These are phyloP conservation scores for Cordyceps tenuipes DNA, from an alignment of 2,329 filamentous ascomycete genomes.

Conservation along the genomic window DNA sequence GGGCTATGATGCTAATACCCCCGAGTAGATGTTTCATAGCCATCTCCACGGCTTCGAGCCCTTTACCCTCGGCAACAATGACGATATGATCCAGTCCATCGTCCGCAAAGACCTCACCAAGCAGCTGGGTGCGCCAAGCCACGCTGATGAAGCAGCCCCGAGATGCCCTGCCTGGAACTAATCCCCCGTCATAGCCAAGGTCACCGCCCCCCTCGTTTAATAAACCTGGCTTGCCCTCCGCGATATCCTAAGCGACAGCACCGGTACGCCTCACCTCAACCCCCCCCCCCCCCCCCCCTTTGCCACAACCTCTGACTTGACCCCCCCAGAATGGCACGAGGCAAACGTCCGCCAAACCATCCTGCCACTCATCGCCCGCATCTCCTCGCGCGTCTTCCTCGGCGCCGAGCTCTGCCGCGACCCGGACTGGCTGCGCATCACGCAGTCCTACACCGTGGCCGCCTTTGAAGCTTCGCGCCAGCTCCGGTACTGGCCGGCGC, in stretches of 20 bases:
- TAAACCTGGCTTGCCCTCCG: conserved; percentile 8
- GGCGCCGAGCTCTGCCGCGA: conserved; percentile 33
- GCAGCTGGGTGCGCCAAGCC: conserved; percentile 15
- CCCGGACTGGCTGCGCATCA: conserved; percentile 35
- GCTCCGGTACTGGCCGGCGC: conserved; percentile 33
- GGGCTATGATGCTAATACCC: background rate
- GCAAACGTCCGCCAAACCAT: conserved; percentile 11
- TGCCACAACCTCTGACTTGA: background rate
- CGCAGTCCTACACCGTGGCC: conserved; percentile 37
- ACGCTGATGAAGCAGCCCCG: too few relatives aligned
- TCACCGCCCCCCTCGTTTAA: conserved; percentile 9
- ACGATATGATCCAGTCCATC: conserved; percentile 12
- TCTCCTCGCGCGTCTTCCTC: conserved; percentile 30
- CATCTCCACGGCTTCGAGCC: conserved; percentile 15
- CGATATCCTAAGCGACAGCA: conserved; percentile 8
- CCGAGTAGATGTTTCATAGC: conserved; percentile 10
- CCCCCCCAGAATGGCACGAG: conserved; percentile 12
- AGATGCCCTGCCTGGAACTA: too few relatives aligned
- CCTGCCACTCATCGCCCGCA: conserved; percentile 15
- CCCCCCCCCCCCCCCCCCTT: too few relatives aligned
- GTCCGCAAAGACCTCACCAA: conserved; percentile 16
- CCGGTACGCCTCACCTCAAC: conserved; percentile 5
- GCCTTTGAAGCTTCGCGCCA: conserved; percentile 21
- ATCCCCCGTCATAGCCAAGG: too few relatives aligned
- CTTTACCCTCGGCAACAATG: background rate